phyloP scores from a whole-genome alignment of 192 early-diverging fungal genomes.

The Funneliformis geosporum region DNA sequence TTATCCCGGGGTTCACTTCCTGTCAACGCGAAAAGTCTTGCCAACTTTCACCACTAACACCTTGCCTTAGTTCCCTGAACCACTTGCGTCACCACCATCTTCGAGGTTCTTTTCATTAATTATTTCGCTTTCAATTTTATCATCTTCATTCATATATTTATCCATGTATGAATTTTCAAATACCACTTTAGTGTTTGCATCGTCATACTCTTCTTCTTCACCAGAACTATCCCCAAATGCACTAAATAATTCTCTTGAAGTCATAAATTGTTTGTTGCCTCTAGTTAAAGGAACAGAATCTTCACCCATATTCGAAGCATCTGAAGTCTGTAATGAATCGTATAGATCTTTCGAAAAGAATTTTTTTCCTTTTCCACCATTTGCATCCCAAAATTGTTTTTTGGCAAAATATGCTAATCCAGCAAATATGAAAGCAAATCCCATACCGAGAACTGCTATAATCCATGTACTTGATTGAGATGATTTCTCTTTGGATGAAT shows the following conservation, averaged over 20 bases:
- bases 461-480: not conserved
- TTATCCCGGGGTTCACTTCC: not conserved
- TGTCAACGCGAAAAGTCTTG: not conserved
- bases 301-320: not conserved
- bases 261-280: conserved; percentile 27
- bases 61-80: not conserved
- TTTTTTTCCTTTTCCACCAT: not conserved
- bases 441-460: conserved; percentile 4
- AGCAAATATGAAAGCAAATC: conserved; percentile 24
- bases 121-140: not conserved
- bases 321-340: not conserved
- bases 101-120: not conserved
- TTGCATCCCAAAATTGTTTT: not conserved
- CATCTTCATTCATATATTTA: conserved; percentile 25
- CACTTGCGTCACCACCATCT: not conserved
- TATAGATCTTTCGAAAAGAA: not conserved
- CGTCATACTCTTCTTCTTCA: conserved; percentile 16
- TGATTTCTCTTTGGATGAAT: not conserved
- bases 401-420: not conserved
- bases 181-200: not conserved
- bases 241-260: conserved; percentile 34
- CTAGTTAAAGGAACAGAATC: conserved; percentile 9
- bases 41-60: not conserved
- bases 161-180: conserved; percentile 31
- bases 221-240: conserved; percentile 41